These are phyloP conservation scores for Cyclotella choctawhatcheeana DNA, from an alignment of 108 stramenopile genomes.

Conservation along the genomic window DNA sequence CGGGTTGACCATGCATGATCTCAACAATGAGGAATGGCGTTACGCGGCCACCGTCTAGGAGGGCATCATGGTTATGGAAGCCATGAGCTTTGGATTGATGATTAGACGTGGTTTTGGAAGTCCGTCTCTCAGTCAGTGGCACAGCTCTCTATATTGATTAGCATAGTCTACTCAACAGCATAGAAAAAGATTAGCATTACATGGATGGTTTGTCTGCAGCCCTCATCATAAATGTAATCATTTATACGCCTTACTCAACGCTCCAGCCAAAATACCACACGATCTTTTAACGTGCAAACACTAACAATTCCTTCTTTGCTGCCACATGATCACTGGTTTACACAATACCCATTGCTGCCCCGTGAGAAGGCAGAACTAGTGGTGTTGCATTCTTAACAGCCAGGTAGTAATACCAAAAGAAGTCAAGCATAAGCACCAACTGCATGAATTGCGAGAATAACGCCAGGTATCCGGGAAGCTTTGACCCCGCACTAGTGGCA, in stretches of 20 bases:
- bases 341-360: constrained; percentile 80
- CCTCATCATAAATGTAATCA: background rate
- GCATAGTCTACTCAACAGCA: too few species aligned
- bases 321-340: constrained; percentile 35
- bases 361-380: constrained; percentile 84
- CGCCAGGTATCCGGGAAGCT: constrained; percentile 95
- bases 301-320: background rate
- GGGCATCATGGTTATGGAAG: too few species aligned
- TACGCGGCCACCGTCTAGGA: too few species aligned
- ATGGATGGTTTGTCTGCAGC: background rate
- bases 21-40: too few species aligned
- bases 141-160: too few species aligned
- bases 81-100: too few species aligned
- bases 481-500: constrained; percentile 82
- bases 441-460: constrained; percentile 96
- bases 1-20: too few species aligned
- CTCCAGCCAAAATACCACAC: background rate
- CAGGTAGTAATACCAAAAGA: constrained; percentile 98
- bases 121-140: too few species aligned
- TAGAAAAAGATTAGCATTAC: too few species aligned
- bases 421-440: constrained; percentile 95
- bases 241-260: background rate
- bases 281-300: background rate
- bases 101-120: too few species aligned
- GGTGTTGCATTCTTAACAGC: constrained; percentile 91